A percentile compares a stretch with the other conserved stretches of the same genome.
phyloP scores from a whole-genome alignment of 1,284 basidiomycete genomes.

The Cutaneotrichosporon mucoides region DNA sequence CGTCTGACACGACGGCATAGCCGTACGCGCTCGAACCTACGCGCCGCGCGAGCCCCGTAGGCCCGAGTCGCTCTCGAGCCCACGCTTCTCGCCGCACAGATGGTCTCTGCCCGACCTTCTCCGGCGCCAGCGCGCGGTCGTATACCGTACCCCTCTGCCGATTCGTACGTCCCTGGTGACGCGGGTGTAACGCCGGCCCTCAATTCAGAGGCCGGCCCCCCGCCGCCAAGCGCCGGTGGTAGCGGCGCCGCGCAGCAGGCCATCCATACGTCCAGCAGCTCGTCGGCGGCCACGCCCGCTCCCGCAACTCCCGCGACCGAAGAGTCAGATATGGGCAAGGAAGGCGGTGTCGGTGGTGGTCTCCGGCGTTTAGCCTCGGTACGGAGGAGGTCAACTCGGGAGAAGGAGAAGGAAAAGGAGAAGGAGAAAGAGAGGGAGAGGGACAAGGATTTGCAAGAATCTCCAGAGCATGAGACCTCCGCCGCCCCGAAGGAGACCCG shows the following conservation, averaged over 20 bases:
- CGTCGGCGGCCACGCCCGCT: no score
- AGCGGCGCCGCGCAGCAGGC: no score
- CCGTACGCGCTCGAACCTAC: constrained; percentile 3
- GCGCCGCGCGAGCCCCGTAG: constrained; percentile 6
- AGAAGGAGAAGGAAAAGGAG: constrained; percentile 2
- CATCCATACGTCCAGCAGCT: no score
- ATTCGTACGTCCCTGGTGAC: constrained; percentile 38
- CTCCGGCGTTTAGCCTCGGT: neutral
- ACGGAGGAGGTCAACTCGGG: neutral
- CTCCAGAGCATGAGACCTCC: neutral
- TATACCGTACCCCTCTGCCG: constrained; percentile 40
- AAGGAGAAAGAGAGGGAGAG: neutral
- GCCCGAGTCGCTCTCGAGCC: constrained; percentile 3
- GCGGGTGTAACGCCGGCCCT: constrained; percentile 15
- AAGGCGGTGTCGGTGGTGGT: neutral
- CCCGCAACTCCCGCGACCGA: neutral
- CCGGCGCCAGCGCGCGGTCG: constrained; percentile 35
- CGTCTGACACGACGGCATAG: neutral
- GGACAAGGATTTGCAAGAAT: neutral
- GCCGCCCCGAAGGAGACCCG: neutral
- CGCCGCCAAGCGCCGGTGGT: no score
- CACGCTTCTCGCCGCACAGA: constrained; percentile 12
- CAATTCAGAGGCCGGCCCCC: neutral
- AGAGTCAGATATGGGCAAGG: constrained; percentile 1
- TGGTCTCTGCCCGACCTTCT: constrained; percentile 43